These are phyloP conservation scores for Haberlea rhodopensis DNA, from an alignment of 257 asterid species.

Conservation along the genomic window DNA sequence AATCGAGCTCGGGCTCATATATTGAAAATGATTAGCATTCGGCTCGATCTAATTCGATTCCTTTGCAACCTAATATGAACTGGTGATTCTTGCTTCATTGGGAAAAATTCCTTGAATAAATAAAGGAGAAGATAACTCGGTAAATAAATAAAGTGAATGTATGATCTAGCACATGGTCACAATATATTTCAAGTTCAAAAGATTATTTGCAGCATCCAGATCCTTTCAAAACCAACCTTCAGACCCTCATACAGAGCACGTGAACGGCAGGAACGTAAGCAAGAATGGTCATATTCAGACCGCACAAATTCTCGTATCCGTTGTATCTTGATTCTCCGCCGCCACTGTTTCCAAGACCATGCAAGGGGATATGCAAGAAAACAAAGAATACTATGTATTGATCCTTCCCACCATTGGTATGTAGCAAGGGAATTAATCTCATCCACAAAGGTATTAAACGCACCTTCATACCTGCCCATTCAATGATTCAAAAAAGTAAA, in stretches of 20 bases:
- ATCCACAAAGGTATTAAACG: constrained; percentile 84
- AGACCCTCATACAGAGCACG: constrained; percentile 99
- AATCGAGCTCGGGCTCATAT: too few species aligned
- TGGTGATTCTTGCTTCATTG: too few species aligned
- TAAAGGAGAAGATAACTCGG: too few species aligned
- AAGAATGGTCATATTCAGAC: constrained; percentile 96
- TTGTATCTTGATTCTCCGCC: constrained; percentile 84
- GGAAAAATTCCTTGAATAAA: too few species aligned
- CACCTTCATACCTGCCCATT: constrained; percentile 83
- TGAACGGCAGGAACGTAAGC: constrained; percentile 98
- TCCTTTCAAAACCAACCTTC: constrained; percentile 55
- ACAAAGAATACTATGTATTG: constrained; percentile 81
- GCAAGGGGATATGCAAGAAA: constrained; percentile 88
- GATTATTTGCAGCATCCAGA: too few species aligned
- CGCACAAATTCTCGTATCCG: constrained; percentile 91
- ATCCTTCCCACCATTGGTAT: constrained; percentile 99
- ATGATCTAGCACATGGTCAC: too few species aligned
- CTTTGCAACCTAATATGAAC: too few species aligned
- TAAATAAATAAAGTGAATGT: too few species aligned
- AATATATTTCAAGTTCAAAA: too few species aligned
- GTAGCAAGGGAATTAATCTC: constrained; percentile 89
- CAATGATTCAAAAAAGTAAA: constrained; percentile 17
- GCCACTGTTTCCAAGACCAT: constrained; percentile 99
- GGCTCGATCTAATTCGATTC: too few species aligned
- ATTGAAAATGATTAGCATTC: too few species aligned